Evolutionary conservation across 768 basidiomycete species (phyloP).

Genomic region (Rhizopogon vesiculosus): DNA sequence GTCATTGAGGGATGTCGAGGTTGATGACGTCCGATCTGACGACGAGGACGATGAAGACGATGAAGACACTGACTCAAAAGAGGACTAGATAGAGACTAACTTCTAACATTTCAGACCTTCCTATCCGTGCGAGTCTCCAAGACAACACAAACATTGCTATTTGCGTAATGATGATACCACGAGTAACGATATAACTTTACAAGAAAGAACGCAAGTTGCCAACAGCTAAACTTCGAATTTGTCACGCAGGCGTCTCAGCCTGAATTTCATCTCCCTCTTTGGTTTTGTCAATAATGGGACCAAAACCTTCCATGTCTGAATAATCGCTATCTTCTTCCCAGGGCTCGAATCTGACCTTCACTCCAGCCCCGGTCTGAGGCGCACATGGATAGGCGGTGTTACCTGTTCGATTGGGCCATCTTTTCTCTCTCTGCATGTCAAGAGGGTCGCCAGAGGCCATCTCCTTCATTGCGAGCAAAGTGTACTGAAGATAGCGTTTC

Average conservation of each 20-base stretch:
- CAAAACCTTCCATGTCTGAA: slow-evolving; percentile 41
- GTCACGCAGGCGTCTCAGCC: slow-evolving; percentile 3
- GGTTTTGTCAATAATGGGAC: slow-evolving; percentile 16
- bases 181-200: slow-evolving; percentile 4
- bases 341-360: slow-evolving; percentile 54
- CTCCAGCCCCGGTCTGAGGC: slow-evolving; percentile 22
- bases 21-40: slow-evolving; percentile 78
- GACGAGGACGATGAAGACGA: slow-evolving; percentile 55
- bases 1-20: slow-evolving; percentile 40
- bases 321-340: slow-evolving; percentile 53
- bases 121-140: not conserved
- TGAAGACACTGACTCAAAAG: slow-evolving; percentile 21
- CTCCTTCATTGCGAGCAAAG: slow-evolving; percentile 54
- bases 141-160: slow-evolving; percentile 1
- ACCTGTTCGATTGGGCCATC: slow-evolving; percentile 67
- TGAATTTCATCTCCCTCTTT: slow-evolving; percentile 4
- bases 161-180: not conserved
- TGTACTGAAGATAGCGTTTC: slow-evolving; percentile 48
- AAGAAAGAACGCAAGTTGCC: not conserved
- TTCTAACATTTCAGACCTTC: not conserved
- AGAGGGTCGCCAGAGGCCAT: slow-evolving; percentile 76
- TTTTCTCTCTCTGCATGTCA: slow-evolving; percentile 70
- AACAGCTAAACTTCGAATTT: not conserved
- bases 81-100: slow-evolving; percentile 18
- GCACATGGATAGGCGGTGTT: slow-evolving; percentile 6